Evolutionary conservation across 257 asterid species (phyloP).

Genomic region (Datura wrightii): DNA sequence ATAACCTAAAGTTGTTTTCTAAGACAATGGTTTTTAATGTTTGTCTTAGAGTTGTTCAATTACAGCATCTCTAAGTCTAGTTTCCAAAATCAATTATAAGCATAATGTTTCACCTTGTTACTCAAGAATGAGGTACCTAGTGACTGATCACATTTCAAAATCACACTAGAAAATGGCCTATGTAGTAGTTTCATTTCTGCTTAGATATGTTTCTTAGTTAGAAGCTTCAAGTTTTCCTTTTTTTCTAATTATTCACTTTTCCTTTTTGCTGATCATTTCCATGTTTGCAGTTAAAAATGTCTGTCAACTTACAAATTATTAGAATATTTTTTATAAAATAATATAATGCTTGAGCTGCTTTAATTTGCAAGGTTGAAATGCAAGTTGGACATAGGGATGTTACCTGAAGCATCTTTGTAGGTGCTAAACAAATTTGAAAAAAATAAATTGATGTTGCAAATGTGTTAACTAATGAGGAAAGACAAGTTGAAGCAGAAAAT

Average conservation of each 20-base stretch:
- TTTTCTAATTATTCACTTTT: background rate
- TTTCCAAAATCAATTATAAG: background rate
- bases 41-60: constrained; percentile 34
- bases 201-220: too few species aligned
- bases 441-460: too few species aligned
- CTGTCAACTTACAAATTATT: background rate
- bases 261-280: background rate
- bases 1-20: constrained; percentile 31
- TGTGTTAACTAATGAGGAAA: too few species aligned
- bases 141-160: constrained; percentile 31
- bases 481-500: too few species aligned
- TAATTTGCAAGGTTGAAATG: background rate
- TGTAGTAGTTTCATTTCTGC: too few species aligned
- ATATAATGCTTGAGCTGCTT: background rate
- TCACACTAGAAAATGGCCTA: constrained; percentile 29
- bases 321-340: background rate
- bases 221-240: background rate
- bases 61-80: background rate
- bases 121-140: constrained; percentile 23
- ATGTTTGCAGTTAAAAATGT: background rate
- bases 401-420: too few species aligned
- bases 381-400: too few species aligned
- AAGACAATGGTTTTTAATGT: constrained; percentile 47
- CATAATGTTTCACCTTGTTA: background rate
- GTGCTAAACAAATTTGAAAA: too few species aligned